Base-by-base conservation (phyloP, 2,329 filamentous ascomycete genomes). In the Aspergillus transmontanensis region DNA sequence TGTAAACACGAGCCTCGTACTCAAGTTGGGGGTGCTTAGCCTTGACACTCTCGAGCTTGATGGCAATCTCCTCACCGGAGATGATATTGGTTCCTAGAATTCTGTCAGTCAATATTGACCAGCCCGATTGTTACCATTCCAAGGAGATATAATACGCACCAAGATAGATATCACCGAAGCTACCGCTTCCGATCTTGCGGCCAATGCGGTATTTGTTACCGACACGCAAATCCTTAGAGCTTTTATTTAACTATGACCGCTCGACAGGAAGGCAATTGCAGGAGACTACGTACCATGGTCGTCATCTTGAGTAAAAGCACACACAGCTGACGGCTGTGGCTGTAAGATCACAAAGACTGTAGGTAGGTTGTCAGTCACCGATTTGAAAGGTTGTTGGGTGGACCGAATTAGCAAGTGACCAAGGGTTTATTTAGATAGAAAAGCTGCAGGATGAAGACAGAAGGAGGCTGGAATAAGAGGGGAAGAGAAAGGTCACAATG, bases 201-300 rank as follows among this genome's bases (percentile, higher is more conserved):
- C 95, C 95, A 81, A 99, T 98, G 75, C 95, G 93, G 89, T 99
- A 99, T 79, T 99, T 98, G 82, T 98, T 98, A 82, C 95, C 95
- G 82, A 99, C 95, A 77, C 95, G 93, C 75, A 99, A 89, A 88
- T 99, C 95, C 94, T 98, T 75, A n/a, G 34, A n/a, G 58, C 19
- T 32, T 43, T 58, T 62, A 69, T 73, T 54, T 74, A 69, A 46
- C 50, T n/a, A 50, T 48, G 50, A 54, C 57, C 19, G 19, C 26
- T 32, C n/a, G 28, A 4, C 7, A 32, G 5, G 34, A 16, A 21
- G 23, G 6, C 11, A 6, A 3, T 50, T 55, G 32, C 10, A n/a
- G 57, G 26, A 21, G 21, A 26, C 45, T 46, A 72, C 75, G 72
- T 57, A 78, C 76, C 76, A 78, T 78, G 63, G 76, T 78, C 67